Evolutionary conservation across 495 filamentous ascomycete genomes (phyloP).

Genomic region (Friedmanniomyces endolithicus): DNA sequence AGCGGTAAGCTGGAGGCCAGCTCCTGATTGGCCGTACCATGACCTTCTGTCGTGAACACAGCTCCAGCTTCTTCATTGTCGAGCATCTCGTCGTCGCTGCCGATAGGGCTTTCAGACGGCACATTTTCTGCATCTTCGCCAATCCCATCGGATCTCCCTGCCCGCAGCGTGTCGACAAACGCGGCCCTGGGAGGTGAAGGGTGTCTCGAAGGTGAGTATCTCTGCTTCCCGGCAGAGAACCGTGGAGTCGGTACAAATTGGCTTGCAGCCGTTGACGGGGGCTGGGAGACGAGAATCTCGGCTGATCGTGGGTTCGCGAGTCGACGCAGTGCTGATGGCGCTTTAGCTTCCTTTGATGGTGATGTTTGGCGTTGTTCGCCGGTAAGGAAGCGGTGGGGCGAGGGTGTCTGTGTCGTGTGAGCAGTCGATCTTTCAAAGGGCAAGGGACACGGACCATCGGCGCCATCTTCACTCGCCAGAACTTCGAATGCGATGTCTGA

Average conservation of each 20-base stretch:
- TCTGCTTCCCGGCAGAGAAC: conserved; percentile 1
- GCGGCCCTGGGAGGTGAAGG: conserved; percentile 6
- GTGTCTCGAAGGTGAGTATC: neutral
- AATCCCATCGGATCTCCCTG: neutral
- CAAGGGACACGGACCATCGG: neutral
- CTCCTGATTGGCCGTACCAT: neutral
- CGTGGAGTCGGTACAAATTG: conserved; percentile 13
- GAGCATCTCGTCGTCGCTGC: conserved; percentile 15
- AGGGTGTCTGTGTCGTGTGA: conserved; percentile 7
- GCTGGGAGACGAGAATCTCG: neutral
- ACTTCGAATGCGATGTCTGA: too few species aligned
- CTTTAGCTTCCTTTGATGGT: neutral
- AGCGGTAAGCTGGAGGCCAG: neutral
- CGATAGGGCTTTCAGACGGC: neutral
- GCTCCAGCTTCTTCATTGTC: conserved; percentile 1
- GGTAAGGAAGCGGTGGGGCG: conserved; percentile 13
- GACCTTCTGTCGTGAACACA: neutral
- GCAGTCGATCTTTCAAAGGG: neutral
- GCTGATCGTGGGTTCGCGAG: neutral
- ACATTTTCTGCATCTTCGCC: conserved; percentile 8
- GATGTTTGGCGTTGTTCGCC: conserved; percentile 1
- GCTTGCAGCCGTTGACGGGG: neutral
- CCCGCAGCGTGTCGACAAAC: conserved; percentile 1
- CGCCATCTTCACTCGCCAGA: neutral
- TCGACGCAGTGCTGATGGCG: neutral